phyloP scores from a whole-genome alignment of 257 asterid genomes.

The Knoxia roxburghii region DNA sequence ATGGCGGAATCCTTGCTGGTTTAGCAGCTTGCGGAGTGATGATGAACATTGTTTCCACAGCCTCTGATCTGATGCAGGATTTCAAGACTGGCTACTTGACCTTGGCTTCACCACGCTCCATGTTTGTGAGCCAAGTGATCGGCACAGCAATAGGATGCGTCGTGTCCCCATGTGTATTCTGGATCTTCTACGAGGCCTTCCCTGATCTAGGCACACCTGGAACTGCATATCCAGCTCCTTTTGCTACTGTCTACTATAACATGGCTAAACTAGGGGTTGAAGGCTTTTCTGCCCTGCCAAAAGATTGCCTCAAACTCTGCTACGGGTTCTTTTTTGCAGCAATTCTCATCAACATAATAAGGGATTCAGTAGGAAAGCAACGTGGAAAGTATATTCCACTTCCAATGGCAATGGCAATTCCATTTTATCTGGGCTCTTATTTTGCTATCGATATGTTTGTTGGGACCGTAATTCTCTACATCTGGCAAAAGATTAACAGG shows the following conservation, averaged over 20 bases:
- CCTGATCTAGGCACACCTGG: slow-evolving; percentile 43
- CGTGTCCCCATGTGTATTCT: slow-evolving; percentile 55
- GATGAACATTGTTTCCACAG: slow-evolving; percentile 64
- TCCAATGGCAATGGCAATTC: slow-evolving; percentile 82
- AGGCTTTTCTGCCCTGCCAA: slow-evolving; percentile 58
- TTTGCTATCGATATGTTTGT: slow-evolving; percentile 65
- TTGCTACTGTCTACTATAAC: slow-evolving; percentile 40
- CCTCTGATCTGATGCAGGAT: slow-evolving; percentile 60
- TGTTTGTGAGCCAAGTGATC: slow-evolving; percentile 67
- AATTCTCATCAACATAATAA: slow-evolving; percentile 36
- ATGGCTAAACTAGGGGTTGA: slow-evolving; percentile 65
- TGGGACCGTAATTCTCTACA: slow-evolving; percentile 50
- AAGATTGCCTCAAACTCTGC: slow-evolving; percentile 49
- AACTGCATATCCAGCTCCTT: slow-evolving; percentile 58
- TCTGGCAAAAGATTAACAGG: slow-evolving; percentile 50
- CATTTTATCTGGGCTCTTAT: slow-evolving; percentile 54
- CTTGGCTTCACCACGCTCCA: slow-evolving; percentile 60
- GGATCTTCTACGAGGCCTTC: slow-evolving; percentile 56
- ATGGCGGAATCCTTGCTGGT: slow-evolving; percentile 60
- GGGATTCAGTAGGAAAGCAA: slow-evolving; percentile 47
- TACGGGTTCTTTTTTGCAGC: slow-evolving; percentile 53
- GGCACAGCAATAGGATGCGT: slow-evolving; percentile 69
- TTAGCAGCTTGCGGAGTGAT: slow-evolving; percentile 62
- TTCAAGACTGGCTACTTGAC: slow-evolving; percentile 69
- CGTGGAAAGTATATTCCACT: slow-evolving; percentile 46